Conservation (phyloP, 192 early-diverging fungal species). For the Piromyces finnis region DNA sequence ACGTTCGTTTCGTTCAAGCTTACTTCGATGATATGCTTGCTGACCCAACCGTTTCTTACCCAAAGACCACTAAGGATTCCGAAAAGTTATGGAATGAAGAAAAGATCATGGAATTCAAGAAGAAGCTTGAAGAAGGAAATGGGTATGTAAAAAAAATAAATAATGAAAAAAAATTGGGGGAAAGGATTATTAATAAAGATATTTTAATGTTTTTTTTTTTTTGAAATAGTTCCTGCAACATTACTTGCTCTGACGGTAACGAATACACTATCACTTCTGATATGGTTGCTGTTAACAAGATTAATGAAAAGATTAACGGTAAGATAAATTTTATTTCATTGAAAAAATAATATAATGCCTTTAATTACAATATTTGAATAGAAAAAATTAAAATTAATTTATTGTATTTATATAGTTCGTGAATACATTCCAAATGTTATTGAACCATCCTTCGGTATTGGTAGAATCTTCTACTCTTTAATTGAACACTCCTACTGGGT, state of each 20-base stretch:
- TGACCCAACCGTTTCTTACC: background rate
- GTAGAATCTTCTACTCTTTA: constrained; percentile 89
- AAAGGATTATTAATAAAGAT: too few species aligned
- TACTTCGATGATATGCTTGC: constrained; percentile 39
- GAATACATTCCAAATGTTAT: constrained; percentile 97
- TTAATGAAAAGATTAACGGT: constrained; percentile 25
- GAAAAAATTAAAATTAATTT: background rate
- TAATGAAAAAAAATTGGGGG: too few species aligned
- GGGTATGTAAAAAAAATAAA: constrained; percentile 2
- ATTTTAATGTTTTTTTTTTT: background rate
- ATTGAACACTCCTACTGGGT: constrained; percentile 88
- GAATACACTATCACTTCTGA: constrained; percentile 39
- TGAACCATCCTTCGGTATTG: constrained; percentile 98
- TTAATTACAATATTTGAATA: background rate
- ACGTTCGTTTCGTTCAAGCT: constrained; percentile 73
- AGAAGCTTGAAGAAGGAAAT: constrained; percentile 15
- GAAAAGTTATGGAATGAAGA: constrained; percentile 22
- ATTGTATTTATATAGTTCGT: constrained; percentile 30
- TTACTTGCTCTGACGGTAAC: constrained; percentile 41
- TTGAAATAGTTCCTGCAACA: constrained; percentile 17
- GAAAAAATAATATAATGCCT: too few species aligned
- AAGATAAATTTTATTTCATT: too few species aligned
- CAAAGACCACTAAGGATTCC: constrained; percentile 3
- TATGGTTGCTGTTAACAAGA: constrained; percentile 19
- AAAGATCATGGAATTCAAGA: constrained; percentile 32